Percentiles rank a stretch among this genome's conserved stretches.
Evolutionary conservation across 2,329 filamentous ascomycete genomes (phyloP).

Genomic region (Fusarium sp.): DNA sequence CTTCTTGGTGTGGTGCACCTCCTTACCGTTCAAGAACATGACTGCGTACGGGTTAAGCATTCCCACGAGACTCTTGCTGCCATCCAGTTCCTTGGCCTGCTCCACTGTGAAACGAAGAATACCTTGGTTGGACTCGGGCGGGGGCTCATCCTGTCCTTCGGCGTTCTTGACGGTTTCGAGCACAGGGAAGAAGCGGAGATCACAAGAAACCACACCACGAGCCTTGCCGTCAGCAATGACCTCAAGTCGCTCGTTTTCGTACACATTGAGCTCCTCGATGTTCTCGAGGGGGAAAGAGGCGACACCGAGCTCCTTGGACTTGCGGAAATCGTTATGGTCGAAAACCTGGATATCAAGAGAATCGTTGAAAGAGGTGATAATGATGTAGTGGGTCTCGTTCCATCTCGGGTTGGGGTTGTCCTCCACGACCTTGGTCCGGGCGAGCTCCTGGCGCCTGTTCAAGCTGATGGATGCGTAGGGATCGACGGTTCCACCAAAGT

Average conservation of each 20-base stretch:
- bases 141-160: constrained; percentile 82
- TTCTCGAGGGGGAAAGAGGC: constrained; percentile 88
- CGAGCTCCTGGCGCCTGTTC: constrained; percentile 84
- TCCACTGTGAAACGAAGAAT: constrained; percentile 94
- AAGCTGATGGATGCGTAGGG: constrained; percentile 89
- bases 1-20: constrained; percentile 89
- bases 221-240: constrained; percentile 86
- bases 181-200: constrained; percentile 96
- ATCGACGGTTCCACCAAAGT: constrained; percentile 91
- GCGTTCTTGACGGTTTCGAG: constrained; percentile 77
- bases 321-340: constrained; percentile 95
- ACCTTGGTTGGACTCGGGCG: constrained; percentile 91
- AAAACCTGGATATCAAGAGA: constrained; percentile 85
- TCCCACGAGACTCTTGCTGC: constrained; percentile 90
- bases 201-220: constrained; percentile 82
- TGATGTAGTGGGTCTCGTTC: constrained; percentile 97
- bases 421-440: constrained; percentile 87
- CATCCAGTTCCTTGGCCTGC: constrained; percentile 95
- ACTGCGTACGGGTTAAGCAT: constrained; percentile 91
- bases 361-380: constrained; percentile 91
- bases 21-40: constrained; percentile 90
- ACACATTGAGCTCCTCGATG: constrained; percentile 79
- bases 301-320: constrained; percentile 93
- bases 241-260: constrained; percentile 88
- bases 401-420: constrained; percentile 90